These are phyloP conservation scores for Geotrichum carabidarum DNA, from an alignment of 1,139 yeast genomes.

Conservation along the genomic window DNA sequence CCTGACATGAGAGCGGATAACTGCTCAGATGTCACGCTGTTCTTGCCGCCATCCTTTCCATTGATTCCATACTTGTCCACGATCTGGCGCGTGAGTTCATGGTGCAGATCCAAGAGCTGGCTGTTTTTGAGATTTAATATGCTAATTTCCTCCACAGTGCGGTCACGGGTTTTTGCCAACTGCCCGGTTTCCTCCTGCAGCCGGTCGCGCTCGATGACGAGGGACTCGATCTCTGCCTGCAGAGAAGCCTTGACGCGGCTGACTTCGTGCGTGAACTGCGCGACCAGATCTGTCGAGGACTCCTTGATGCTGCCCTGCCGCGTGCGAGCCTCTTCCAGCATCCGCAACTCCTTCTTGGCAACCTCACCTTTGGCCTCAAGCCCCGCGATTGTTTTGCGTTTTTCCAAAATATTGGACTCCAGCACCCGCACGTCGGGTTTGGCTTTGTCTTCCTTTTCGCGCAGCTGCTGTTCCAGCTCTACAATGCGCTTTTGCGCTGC, in stretches of 20 bases:
- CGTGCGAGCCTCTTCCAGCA: constrained; percentile 25
- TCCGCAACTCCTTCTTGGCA: constrained; percentile 33
- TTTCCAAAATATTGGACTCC: constrained; percentile 32
- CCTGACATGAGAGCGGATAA: constrained; percentile 6
- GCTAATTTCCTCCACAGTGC: constrained; percentile 34
- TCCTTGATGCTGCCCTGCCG: constrained; percentile 22
- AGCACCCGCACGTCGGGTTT: constrained; percentile 20
- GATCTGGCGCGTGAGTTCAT: constrained; percentile 37
- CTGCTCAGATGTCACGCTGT: background rate
- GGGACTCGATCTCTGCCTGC: constrained; percentile 34
- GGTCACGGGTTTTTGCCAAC: constrained; percentile 29
- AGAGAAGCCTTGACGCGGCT: constrained; percentile 29
- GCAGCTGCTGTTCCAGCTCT: constrained; percentile 32
- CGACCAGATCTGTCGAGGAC: constrained; percentile 26
- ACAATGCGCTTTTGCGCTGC: constrained; percentile 34
- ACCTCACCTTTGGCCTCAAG: constrained; percentile 35
- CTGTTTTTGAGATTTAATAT: constrained; percentile 34
- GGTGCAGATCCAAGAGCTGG: constrained; percentile 39
- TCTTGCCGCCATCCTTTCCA: constrained; percentile 1
- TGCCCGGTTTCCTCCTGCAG: constrained; percentile 33
- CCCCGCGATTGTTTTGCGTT: constrained; percentile 36
- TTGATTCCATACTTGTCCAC: constrained; percentile 35
- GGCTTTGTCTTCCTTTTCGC: constrained; percentile 23
- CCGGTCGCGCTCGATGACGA: constrained; percentile 34
- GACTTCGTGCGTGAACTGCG: constrained; percentile 30